These are phyloP conservation scores for Acephala macrosclerotiorum DNA, from an alignment of 2,329 filamentous ascomycete species.

Conservation along the genomic window DNA sequence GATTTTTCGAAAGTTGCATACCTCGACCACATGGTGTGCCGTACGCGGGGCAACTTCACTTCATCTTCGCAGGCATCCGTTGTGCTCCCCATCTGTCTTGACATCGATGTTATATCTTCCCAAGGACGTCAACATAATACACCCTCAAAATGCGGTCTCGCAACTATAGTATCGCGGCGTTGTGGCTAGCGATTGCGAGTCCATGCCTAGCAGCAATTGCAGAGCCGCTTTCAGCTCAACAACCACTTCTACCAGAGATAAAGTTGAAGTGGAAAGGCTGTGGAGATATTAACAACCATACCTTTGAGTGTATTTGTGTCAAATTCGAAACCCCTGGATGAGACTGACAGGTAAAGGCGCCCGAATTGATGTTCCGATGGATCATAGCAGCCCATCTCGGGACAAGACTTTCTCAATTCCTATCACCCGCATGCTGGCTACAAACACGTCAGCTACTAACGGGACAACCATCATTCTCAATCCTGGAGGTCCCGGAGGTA, in stretches of 20 bases:
- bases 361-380: slow-evolving; percentile 50
- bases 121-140: background rate
- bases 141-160: background rate
- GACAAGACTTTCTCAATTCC: slow-evolving; percentile 53
- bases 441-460: slow-evolving; percentile 46
- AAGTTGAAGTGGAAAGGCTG: slow-evolving; percentile 24
- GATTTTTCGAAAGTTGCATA: no score
- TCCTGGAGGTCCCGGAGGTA: slow-evolving; percentile 55
- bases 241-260: background rate
- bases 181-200: background rate
- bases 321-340: background rate
- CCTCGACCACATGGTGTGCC: no score
- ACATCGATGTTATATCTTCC: no score
- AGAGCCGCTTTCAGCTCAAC: background rate
- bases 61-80: background rate
- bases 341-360: slow-evolving; percentile 17
- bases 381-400: slow-evolving; percentile 50
- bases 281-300: slow-evolving; percentile 29
- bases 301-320: slow-evolving; percentile 24
- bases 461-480: slow-evolving; percentile 53
- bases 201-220: background rate
- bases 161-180: background rate
- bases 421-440: slow-evolving; percentile 53
- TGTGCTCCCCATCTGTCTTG: no score
- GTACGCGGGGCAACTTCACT: background rate